Conservation (phyloP, 129 eudicot genomes). For the Flaveria sonorensis region DNA sequence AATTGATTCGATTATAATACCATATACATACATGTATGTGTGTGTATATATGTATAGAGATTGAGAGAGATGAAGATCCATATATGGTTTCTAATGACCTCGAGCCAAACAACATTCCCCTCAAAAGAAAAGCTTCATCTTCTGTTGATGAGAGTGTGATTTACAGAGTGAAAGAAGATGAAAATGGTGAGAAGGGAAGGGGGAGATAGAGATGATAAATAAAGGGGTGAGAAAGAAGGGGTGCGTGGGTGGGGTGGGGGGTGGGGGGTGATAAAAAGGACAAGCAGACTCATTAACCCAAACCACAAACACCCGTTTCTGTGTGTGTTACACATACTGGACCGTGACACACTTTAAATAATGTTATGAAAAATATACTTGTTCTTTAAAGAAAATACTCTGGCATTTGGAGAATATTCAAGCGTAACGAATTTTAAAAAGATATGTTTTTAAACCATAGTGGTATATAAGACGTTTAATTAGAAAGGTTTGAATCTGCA, state of each 20-base stretch:
- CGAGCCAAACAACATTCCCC: slow-evolving; percentile 55
- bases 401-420: background rate
- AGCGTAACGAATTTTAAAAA: background rate
- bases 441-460: background rate
- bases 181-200: slow-evolving; percentile 26
- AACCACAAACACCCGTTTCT: slow-evolving; percentile 31
- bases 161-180: slow-evolving; percentile 16
- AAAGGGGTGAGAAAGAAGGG: slow-evolving; percentile 37
- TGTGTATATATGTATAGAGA: background rate
- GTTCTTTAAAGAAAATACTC: background rate
- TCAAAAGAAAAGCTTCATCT: slow-evolving; percentile 36
- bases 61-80: slow-evolving; percentile 25
- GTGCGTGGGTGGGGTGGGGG: background rate
- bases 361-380: background rate
- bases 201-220: slow-evolving; percentile 42
- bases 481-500: too few relatives aligned
- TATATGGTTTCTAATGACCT: slow-evolving; percentile 33
- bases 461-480: too few relatives aligned
- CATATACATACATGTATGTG: background rate
- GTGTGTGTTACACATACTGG: slow-evolving; percentile 28
- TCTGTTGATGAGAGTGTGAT: background rate
- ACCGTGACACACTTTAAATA: slow-evolving; percentile 20
- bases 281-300: slow-evolving; percentile 37
- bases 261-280: slow-evolving; percentile 22
- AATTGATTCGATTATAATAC: slow-evolving; percentile 22